These are phyloP conservation scores for Breynia disticha DNA, from an alignment of 441 rosid genomes.

Conservation along the genomic window DNA sequence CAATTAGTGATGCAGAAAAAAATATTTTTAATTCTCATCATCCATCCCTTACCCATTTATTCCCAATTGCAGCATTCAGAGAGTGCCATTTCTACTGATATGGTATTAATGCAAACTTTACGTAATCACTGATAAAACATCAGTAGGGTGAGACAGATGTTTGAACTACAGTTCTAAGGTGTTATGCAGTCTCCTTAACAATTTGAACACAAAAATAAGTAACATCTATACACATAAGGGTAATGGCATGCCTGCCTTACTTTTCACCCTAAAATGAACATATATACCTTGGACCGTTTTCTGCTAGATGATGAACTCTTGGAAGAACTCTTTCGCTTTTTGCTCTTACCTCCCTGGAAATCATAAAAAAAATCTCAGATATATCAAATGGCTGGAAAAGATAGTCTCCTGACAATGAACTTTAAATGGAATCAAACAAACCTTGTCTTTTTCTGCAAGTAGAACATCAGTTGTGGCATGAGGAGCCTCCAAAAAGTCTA, in stretches of 20 bases:
- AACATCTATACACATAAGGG: neutral
- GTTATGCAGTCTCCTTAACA: neutral
- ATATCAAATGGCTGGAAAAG: neutral
- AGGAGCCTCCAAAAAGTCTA: constrained; percentile 81
- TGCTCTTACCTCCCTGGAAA: constrained; percentile 48
- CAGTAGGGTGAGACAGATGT: neutral
- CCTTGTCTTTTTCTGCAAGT: constrained; percentile 71
- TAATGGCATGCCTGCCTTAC: no score
- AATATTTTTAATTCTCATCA: no score
- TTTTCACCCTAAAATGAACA: neutral
- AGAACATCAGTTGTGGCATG: constrained; percentile 49
- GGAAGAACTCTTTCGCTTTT: constrained; percentile 60
- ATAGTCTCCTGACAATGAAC: neutral
- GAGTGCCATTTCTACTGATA: neutral
- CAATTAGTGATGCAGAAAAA: no score
- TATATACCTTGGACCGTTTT: constrained; percentile 53
- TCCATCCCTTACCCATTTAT: neutral
- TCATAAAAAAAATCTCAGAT: constrained; percentile 6
- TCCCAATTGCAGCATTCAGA: no score
- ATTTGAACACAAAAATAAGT: neutral
- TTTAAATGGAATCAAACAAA: constrained; percentile 8
- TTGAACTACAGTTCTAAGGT: neutral
- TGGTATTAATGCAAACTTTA: neutral
- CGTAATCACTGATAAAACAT: neutral
- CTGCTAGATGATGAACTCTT: constrained; percentile 43